Percentiles rank a stretch among this genome's conserved stretches.
These are phyloP conservation scores for Apocynum venetum DNA, from an alignment of 257 asterid species.

Conservation along the genomic window DNA sequence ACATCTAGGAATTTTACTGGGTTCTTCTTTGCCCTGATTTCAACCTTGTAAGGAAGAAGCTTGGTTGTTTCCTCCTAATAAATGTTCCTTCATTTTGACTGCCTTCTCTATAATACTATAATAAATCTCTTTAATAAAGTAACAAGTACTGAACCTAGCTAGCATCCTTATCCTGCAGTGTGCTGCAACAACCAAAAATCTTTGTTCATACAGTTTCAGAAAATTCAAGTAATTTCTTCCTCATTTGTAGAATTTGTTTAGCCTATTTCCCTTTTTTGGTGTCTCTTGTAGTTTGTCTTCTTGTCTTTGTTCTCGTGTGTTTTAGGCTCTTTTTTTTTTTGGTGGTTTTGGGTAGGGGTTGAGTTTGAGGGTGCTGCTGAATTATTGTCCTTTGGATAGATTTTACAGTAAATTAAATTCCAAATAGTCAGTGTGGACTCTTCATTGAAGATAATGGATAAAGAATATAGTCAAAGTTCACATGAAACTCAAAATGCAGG, in stretches of 20 bases:
- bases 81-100: slow-evolving; percentile 2
- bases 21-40: neutral
- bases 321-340: too few relatives aligned
- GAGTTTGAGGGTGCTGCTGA: neutral
- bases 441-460: neutral
- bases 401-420: neutral
- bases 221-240: too few relatives aligned
- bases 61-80: slow-evolving; percentile 9
- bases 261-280: too few relatives aligned
- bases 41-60: slow-evolving; percentile 10
- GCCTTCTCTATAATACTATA: neutral
- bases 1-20: slow-evolving; percentile 4
- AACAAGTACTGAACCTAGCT: neutral
- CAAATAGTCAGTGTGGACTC: neutral
- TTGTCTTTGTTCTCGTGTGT: too few relatives aligned
- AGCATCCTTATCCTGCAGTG: neutral
- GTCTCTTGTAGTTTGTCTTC: too few relatives aligned
- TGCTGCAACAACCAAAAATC: neutral
- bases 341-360: too few relatives aligned
- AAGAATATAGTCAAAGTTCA: slow-evolving; percentile 6
- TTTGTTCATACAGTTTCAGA: neutral
- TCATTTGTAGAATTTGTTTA: too few relatives aligned
- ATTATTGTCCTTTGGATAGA: neutral
- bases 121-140: too few relatives aligned
- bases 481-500: slow-evolving; percentile 1